Percentiles rank a stretch among this genome's conserved stretches.
phyloP scores from a whole-genome alignment of 257 asterid species.

The Nicotiana benthamiana region DNA sequence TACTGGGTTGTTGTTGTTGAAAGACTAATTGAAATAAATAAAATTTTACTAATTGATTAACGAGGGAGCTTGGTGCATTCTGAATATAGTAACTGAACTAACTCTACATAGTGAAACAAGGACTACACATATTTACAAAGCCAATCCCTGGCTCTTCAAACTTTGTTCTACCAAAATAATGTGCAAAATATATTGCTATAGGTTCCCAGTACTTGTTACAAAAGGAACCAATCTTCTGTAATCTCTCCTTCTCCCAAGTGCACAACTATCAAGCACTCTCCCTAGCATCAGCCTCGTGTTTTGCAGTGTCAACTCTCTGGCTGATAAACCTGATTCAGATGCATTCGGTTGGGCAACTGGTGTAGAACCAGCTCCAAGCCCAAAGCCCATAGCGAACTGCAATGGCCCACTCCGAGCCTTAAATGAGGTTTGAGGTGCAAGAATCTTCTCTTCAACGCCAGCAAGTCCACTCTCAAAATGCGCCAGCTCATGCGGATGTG shows the following conservation, averaged over 20 bases:
- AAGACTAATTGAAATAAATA: slow-evolving; percentile 12
- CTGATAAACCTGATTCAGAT: slow-evolving; percentile 50
- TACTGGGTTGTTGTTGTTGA: too few species aligned
- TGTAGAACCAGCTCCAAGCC: slow-evolving; percentile 39
- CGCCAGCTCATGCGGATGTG: slow-evolving; percentile 61
- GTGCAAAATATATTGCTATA: slow-evolving; percentile 15
- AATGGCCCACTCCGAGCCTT: slow-evolving; percentile 96
- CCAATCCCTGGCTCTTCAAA: slow-evolving; percentile 16
- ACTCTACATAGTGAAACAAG: slow-evolving; percentile 20
- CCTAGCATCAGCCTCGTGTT: slow-evolving; percentile 88
- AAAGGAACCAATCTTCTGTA: slow-evolving; percentile 89
- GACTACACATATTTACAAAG: slow-evolving; percentile 36
- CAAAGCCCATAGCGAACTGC: slow-evolving; percentile 64
- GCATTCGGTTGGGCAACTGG: slow-evolving; percentile 29
- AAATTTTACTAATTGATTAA: neutral
- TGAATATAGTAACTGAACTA: slow-evolving; percentile 25
- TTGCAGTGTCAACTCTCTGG: slow-evolving; percentile 68
- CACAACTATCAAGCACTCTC: slow-evolving; percentile 79
- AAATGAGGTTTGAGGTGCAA: slow-evolving; percentile 80
- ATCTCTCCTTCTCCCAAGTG: slow-evolving; percentile 88
- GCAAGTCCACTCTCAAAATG: slow-evolving; percentile 63
- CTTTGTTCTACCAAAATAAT: slow-evolving; percentile 15
- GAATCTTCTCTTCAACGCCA: slow-evolving; percentile 60
- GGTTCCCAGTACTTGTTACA: slow-evolving; percentile 64
- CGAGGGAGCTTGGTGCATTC: slow-evolving; percentile 15